Evolutionary conservation across 2,329 filamentous ascomycete species (phyloP).

Genomic region (Pseudophaeomoniella oleicola): DNA sequence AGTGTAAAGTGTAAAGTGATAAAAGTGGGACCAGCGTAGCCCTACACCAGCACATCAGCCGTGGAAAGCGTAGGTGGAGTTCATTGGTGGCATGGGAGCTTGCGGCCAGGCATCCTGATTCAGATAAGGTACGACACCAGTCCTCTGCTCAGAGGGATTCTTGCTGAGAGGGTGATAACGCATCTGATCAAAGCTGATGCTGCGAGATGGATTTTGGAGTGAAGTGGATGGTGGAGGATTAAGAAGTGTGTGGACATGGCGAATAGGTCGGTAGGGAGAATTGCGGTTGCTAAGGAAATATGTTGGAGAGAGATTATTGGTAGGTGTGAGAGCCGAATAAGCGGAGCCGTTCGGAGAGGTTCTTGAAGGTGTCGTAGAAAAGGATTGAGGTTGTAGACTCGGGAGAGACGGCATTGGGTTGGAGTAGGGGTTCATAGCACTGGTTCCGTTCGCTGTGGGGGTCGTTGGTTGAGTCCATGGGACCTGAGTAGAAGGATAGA

Average conservation of each 20-base stretch:
- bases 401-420: constrained; percentile 16
- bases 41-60: too few species aligned
- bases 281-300: constrained; percentile 76
- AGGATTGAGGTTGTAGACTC: constrained; percentile 31
- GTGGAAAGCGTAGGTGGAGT: background rate
- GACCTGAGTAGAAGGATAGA: constrained; percentile 48
- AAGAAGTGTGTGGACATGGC: constrained; percentile 78
- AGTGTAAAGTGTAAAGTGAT: too few species aligned
- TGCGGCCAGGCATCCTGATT: constrained; percentile 29
- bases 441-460: constrained; percentile 18
- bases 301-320: constrained; percentile 68
- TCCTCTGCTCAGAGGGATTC: constrained; percentile 47
- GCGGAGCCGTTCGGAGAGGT: constrained; percentile 58
- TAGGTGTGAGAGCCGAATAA: constrained; percentile 43
- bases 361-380: constrained; percentile 33
- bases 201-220: constrained; percentile 58
- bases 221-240: constrained; percentile 73
- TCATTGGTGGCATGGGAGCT: background rate
- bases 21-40: too few species aligned
- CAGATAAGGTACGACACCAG: constrained; percentile 51
- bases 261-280: constrained; percentile 84
- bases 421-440: constrained; percentile 13
- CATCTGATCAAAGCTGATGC: constrained; percentile 55
- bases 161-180: constrained; percentile 68
- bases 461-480: constrained; percentile 35